These are phyloP conservation scores for Cutaneotrichosporon daszewskae DNA, from an alignment of 1,284 basidiomycete genomes.

Conservation along the genomic window DNA sequence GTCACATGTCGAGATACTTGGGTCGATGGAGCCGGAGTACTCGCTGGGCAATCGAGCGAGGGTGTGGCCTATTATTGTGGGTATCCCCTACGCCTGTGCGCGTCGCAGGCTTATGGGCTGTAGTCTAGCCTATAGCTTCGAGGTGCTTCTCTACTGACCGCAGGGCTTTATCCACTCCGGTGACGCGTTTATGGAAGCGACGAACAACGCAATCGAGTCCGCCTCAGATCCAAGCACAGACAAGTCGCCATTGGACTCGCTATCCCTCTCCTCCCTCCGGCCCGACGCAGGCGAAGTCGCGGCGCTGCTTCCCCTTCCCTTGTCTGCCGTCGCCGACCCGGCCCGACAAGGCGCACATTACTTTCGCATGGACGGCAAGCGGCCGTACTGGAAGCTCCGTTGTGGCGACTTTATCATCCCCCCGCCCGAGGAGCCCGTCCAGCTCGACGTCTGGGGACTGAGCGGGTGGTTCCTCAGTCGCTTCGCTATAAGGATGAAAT, in stretches of 20 bases:
- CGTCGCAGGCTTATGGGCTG: no score
- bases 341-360: constrained; percentile 23
- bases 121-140: no score
- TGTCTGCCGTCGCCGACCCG: constrained; percentile 19
- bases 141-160: constrained; percentile 4
- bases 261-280: constrained; percentile 20
- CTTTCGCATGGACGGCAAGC: constrained; percentile 30
- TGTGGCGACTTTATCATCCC: constrained; percentile 24
- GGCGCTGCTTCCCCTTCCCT: constrained; percentile 33
- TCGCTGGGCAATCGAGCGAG: constrained; percentile 37
- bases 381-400: constrained; percentile 36
- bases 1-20: constrained; percentile 34
- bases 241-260: constrained; percentile 19
- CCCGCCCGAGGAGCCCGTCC: constrained; percentile 7
- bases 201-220: constrained; percentile 1
- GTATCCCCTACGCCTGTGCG: constrained; percentile 5
- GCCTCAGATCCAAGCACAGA: background rate
- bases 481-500: constrained; percentile 27
- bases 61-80: constrained; percentile 43
- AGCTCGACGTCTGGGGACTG: constrained; percentile 41
- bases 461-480: constrained; percentile 41
- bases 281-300: constrained; percentile 34
- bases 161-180: constrained; percentile 27
- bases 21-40: constrained; percentile 35
- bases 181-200: constrained; percentile 6